These are phyloP conservation scores for Vanderwaltozyma polyspora DNA, from an alignment of 805 yeast species.

Conservation along the genomic window DNA sequence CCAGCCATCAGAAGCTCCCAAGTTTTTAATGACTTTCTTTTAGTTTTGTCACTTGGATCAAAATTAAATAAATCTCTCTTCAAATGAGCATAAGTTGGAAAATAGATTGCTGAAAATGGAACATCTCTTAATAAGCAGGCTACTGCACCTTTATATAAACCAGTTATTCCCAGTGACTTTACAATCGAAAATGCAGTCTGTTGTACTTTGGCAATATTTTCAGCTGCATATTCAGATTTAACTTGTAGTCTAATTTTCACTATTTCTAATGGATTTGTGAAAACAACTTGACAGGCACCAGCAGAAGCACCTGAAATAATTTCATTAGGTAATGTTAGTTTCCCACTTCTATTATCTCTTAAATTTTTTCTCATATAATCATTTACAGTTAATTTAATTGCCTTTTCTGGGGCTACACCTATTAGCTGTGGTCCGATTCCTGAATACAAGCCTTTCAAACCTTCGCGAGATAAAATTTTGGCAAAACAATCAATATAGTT, in stretches of 20 bases:
- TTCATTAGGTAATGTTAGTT: constrained; percentile 49
- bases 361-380: constrained; percentile 73
- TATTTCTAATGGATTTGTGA: constrained; percentile 92
- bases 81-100: constrained; percentile 92
- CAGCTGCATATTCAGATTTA: constrained; percentile 57
- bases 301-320: constrained; percentile 85
- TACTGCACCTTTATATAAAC: constrained; percentile 81
- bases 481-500: constrained; percentile 79
- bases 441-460: constrained; percentile 74
- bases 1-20: constrained; percentile 83
- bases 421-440: constrained; percentile 90
- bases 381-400: constrained; percentile 89
- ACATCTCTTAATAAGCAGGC: constrained; percentile 93
- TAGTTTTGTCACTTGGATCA: constrained; percentile 57
- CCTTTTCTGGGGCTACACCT: constrained; percentile 98
- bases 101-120: constrained; percentile 92
- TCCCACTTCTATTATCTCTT: constrained; percentile 36
- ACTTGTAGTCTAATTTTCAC: constrained; percentile 91
- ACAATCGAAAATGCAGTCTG: constrained; percentile 49
- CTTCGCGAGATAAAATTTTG: constrained; percentile 68
- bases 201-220: constrained; percentile 28
- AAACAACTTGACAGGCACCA: constrained; percentile 91
- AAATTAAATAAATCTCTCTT: constrained; percentile 72
- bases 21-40: constrained; percentile 51
- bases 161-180: constrained; percentile 66